Conservation (phyloP, 2,329 filamentous ascomycete genomes). For the Arachnopeziza araneosa region DNA sequence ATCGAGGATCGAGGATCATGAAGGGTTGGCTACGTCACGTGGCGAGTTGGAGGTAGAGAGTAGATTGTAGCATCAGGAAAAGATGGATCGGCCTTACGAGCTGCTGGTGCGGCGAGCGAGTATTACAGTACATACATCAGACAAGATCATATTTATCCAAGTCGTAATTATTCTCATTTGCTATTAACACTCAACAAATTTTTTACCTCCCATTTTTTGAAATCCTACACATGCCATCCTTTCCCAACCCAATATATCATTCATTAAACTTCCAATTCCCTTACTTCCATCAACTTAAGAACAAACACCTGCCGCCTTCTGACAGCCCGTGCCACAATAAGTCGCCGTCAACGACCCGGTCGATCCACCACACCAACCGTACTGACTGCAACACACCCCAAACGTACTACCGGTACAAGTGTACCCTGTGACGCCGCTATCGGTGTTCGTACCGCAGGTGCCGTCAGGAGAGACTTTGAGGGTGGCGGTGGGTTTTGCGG, state of each 20-base stretch:
- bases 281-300: background rate
- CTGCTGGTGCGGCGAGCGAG: no score
- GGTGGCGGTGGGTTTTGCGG: background rate
- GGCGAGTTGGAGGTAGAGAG: no score
- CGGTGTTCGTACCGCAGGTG: conserved; percentile 10
- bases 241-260: background rate
- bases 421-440: background rate
- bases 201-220: background rate
- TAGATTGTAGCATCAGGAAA: no score
- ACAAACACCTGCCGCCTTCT: conserved; percentile 13
- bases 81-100: no score
- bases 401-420: conserved; percentile 20
- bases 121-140: no score
- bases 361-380: conserved; percentile 26
- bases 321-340: conserved; percentile 29
- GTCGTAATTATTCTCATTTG: no score
- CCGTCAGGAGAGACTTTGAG: conserved; percentile 9
- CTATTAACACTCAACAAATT: background rate
- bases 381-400: conserved; percentile 26
- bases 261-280: background rate
- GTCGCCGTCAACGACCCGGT: conserved; percentile 4
- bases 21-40: no score
- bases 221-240: background rate
- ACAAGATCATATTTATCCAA: no score
- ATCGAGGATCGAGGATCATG: no score